Base-by-base conservation (phyloP, 2,329 filamentous ascomycete genomes). In the Penicillium palitans region DNA sequence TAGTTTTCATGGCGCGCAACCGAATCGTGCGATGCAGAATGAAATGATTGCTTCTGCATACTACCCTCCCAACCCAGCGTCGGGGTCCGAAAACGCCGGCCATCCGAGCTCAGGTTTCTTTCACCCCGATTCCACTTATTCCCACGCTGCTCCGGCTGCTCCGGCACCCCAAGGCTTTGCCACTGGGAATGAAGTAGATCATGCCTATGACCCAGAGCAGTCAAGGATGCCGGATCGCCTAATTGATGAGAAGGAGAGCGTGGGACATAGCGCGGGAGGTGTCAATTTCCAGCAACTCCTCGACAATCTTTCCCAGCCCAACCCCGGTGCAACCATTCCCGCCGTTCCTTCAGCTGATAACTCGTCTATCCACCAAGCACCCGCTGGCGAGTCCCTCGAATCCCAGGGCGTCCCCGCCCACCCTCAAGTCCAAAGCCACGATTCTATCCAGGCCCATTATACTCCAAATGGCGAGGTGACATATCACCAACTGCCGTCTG, bases 261-360 rank as follows among this genome's bases (percentile, higher is more conserved):
- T 48, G 45, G 63, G 59, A 12, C 41, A 62, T 52, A 60, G 60
- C 50, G 57, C 61, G 61, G 70, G 68, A 55, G 79, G 76, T 59
- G 76, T 81, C 67, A 77, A 80, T 66, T 79, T 78, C 65, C 78
- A 81, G 68, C 77, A 73, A 56, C 68, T 81, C 56, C 74, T 81
- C 67, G 78, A 80, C 72, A 80, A 79, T 66, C 73, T 80, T 39
- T 74, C 77, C 59, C 72, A 74, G 47, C 72, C 72, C 31, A 63
- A 70, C 40, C 62, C 66, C 54, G 68, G 67, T 58, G 62, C 63
- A 51, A 66, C 65, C 61, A 52, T 65, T 48, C 53, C 67, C 57
- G 65, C 64, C 44, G 56, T 65, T 46, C 59, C 63, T 52, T 66
- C 70, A 51, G 58, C 60, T 45, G 66, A 70, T 57, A 66, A 71